Evolutionary conservation across 768 basidiomycete genomes (phyloP), one percentile per base, ranked within the genome.

Genomic region (Russula lepida): DNA sequence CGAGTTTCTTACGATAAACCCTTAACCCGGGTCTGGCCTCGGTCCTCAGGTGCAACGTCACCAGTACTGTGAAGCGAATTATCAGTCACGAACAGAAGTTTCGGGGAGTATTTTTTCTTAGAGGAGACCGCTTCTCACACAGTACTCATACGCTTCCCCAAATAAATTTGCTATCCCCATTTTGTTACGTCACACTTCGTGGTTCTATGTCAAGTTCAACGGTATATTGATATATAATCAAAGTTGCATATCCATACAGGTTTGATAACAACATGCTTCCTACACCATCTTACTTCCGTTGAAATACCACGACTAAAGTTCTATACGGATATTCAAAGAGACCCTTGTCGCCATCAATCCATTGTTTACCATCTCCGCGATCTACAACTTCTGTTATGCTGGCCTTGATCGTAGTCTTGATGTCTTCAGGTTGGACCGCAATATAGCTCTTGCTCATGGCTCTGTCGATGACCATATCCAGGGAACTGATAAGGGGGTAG

Each of bases 371-470:
- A 9, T 87, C 81, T 21, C 84, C 84, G 28, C 71, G 74, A 55
- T 80, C 70, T 2, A 92, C 69, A 56, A 92, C 84, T 9, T 70
- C 76, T 47, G 77, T 73, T 30, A 92, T 69, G 49, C 82, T 77
- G 11, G 74, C 66, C 25, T 73, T 70, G 35, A 93, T 78, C 44
- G 78, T 74, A 13, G 71, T 71, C 72, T 81, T 86, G 67, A 84
- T 79, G n/a, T 79, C 79, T 2, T 79, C 79, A 2, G 79, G 73
- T 37, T 87, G 76, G 23, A 86, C 72, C 0, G 87, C 78, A 47
- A 94, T 83, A 71, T 94, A 97, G 65, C 90, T 93, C 76, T 95
- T 97, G 73, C 85, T 92, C 60, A 77, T 76, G 2, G 85, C 85
- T 53, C 93, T 77, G 56, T 91, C 77, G 39, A 89, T 73, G 7